phyloP scores from a whole-genome alignment of 345 rosid genomes.

The Eucalyptus erythrocorys region DNA sequence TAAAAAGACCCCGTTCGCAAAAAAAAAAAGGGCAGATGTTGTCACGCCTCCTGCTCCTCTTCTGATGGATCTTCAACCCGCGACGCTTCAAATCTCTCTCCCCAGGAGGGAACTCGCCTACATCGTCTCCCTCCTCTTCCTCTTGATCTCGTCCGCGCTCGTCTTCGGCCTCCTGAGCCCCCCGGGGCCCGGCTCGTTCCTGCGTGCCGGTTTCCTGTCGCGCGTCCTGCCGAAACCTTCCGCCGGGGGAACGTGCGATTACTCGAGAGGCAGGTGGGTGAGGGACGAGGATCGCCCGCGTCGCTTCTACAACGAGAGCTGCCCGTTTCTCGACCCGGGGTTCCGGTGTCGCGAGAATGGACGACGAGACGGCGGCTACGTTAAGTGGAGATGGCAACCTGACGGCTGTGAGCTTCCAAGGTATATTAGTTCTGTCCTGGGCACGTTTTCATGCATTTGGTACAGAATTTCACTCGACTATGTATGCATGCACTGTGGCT shows the following conservation, averaged over 20 bases:
- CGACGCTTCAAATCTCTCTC: neutral
- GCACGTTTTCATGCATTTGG: neutral
- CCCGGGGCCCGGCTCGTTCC: neutral
- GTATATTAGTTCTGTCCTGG: slow-evolving; percentile 6
- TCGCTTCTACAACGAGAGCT: slow-evolving; percentile 32
- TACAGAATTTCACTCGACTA: neutral
- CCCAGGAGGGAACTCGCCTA: neutral
- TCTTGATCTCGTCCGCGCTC: slow-evolving; percentile 22
- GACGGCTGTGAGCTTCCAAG: slow-evolving; percentile 56
- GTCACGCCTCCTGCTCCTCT: neutral
- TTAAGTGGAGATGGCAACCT: slow-evolving; percentile 78
- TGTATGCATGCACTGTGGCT: neutral
- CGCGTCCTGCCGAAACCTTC: neutral
- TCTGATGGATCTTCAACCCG: neutral
- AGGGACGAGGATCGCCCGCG: slow-evolving; percentile 10
- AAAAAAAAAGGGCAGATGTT: neutral
- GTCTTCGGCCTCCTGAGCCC: slow-evolving; percentile 9
- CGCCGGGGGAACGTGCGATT: slow-evolving; percentile 22
- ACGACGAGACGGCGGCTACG: slow-evolving; percentile 43
- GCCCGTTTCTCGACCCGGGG: slow-evolving; percentile 73
- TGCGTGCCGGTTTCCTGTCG: neutral
- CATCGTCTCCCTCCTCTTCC: neutral
- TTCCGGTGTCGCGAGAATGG: slow-evolving; percentile 53
- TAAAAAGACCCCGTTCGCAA: neutral
- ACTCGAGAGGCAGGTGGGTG: slow-evolving; percentile 56